phyloP scores from a whole-genome alignment of 768 basidiomycete species.

The Hirschioporus abietinus region DNA sequence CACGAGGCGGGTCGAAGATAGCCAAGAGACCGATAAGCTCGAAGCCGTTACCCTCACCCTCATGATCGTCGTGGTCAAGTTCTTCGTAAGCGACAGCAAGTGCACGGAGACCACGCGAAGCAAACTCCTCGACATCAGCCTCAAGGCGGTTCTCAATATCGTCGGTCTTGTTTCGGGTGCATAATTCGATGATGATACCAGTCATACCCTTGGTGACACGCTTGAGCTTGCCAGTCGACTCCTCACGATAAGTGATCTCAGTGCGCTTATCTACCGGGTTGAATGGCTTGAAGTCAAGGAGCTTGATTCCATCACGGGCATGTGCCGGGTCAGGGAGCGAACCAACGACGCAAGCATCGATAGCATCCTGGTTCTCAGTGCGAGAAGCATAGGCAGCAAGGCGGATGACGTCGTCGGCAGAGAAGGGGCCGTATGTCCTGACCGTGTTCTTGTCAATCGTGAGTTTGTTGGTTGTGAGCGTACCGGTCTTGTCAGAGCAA shows the following conservation, averaged over 20 bases:
- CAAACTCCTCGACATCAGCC: slow-evolving; percentile 94
- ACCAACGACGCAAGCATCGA: slow-evolving; percentile 80
- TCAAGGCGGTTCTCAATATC: slow-evolving; percentile 89
- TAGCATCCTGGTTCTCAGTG: slow-evolving; percentile 98
- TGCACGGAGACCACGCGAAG: slow-evolving; percentile 92
- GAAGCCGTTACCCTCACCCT: slow-evolving; percentile 92
- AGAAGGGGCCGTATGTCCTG: slow-evolving; percentile 85
- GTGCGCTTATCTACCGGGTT: slow-evolving; percentile 99
- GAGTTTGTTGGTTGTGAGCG: slow-evolving; percentile 98
- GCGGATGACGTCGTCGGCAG: slow-evolving; percentile 86
- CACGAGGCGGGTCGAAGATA: slow-evolving; percentile 97
- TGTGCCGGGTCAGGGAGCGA: slow-evolving; percentile 66
- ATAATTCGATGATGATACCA: slow-evolving; percentile 95
- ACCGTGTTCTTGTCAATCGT: slow-evolving; percentile 93
- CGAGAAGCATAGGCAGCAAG: slow-evolving; percentile 95
- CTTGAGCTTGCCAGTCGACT: slow-evolving; percentile 92
- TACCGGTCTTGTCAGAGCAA: slow-evolving; percentile 98
- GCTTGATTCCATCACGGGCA: slow-evolving; percentile 90
- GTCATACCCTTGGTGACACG: slow-evolving; percentile 99
- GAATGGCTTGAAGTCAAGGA: slow-evolving; percentile 99
- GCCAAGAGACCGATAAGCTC: slow-evolving; percentile 95
- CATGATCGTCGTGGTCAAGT: slow-evolving; percentile 72
- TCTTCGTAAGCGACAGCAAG: slow-evolving; percentile 96
- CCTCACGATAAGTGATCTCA: slow-evolving; percentile 95
- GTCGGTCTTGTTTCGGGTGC: slow-evolving; percentile 94